Base-by-base conservation (phyloP, 225 moss, liverwort and hornwort species). In the Anthoceros angustus region DNA sequence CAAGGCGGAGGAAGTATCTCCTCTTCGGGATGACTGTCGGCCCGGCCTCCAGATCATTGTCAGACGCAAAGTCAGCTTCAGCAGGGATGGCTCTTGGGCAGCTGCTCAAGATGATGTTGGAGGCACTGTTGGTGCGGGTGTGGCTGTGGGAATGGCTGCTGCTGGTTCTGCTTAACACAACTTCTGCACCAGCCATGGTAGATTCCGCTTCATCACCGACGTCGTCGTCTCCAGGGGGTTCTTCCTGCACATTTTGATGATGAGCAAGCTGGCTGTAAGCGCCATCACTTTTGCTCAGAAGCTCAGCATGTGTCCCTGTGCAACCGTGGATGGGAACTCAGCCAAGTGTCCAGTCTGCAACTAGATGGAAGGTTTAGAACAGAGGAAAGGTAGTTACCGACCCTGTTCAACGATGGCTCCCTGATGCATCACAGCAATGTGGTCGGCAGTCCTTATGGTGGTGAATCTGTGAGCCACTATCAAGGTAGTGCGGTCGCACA, bases 381-480 rank as follows among this genome's bases (percentile, higher is more conserved):
- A 55, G 8, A 7, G 55, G 18, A 55, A 55, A 32, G 32, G 32
- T 55, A 12, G 18, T 18, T 55, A 55, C 55, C 12, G 18, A 55
- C 80, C 80, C 5, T 60, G 67, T 70, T 80, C 74, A 12, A 72
- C 39, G 2, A 80, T 66, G 23, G 65, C 72, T 40, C 80, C 80
- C 20, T 25, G 43, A 10, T 80, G 72, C 50, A 80, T 72, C 8
- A 80, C 80, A 46, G 80, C 80, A 42, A 77, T 77, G 4, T 74
- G 32, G 45, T 72, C 74, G 0, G 80, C 80, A 16, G 64, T 74
- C 42, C 80, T 74, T 10, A 80, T 75, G 46, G 77, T 80, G 72
- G 80, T 77, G 72, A 80, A 67, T 15, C 80, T 72, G 62, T 80
- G 80, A 18, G 80, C 80, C 40, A 80, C 77, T 23, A 80, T 70